Base-by-base conservation (phyloP, 768 basidiomycete genomes). In the Lentinula edodes region DNA sequence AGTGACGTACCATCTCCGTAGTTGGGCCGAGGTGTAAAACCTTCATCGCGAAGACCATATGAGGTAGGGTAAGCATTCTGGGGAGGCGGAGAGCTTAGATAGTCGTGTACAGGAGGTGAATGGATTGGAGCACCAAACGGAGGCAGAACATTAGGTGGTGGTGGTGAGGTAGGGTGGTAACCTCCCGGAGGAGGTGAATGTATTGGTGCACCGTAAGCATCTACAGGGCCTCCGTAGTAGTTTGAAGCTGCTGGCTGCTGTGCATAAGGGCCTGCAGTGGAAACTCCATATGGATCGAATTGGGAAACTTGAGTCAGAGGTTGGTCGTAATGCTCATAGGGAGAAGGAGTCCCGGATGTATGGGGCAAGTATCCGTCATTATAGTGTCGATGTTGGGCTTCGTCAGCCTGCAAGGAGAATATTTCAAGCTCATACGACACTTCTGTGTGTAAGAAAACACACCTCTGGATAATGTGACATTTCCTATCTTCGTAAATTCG, bases 291-390 rank as follows among this genome's bases (percentile, higher is more conserved):
- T 64, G 69, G 60, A 70, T 68, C 55, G 66, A 63, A 62, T 12
- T 56, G 55, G 5, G 53, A 54, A 54, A 38, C 53, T 20, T 54
- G 38, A 41, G 53, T 36, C 55, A 38, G 45, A 57, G 62, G 62
- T 28, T 54, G 66, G 61, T 76, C 71, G 63, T 76, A 75, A 45
- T 75, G 78, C 62, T 80, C 80, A 62, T 78, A 79, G 6, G 78
- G 78, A 52, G 72, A 74, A 51, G 74, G 69, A 32, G 72, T 66
- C n/a, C 62, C 64, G 32, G 73, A 63, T 55, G 73, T 67, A 64
- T 87, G 84, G 7, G 82, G 79, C 63, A 74, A 76, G 70, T 86
- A 86, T 0, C 87, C 86, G 62, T 90, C 88, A 67, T 88, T 87
- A 72, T 89, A 88, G 60, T 80, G 81, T 34, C 82, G 72, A 16